Evolutionary conservation across 2,329 filamentous ascomycete genomes (phyloP), one percentile per base, ranked within the genome.

Genomic region (Ascochyta viciae-villosae): DNA sequence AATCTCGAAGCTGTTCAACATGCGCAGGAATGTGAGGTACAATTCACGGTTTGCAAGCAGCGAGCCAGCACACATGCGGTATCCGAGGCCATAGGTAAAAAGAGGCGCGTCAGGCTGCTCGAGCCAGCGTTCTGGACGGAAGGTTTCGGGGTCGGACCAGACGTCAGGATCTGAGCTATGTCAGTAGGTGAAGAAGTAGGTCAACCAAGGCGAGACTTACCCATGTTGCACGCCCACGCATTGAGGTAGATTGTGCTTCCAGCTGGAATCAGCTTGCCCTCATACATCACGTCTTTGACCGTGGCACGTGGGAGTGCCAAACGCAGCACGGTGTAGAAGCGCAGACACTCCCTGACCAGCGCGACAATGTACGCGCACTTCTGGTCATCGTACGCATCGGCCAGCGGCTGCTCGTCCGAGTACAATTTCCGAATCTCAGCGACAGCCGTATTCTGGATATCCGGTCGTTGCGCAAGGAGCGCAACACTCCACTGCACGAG

Each of bases 201-300:
- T 16, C 13, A 7, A 16, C 9, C 10, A 48, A 42, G 24, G 16
- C 22, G 23, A n/a, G 43, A 71, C 79, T 66, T 75, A 85, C 85
- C 85, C 84, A 87, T 87, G 58, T 89, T 89, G 64, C 87, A 89
- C 3, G 86, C 86, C 86, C 86, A 89, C 0, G 85, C 84, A 54
- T 89, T 89, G 24, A 89, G 74, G 69, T 88, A 89, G 33, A 88
- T 80, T 0, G 87, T 83, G 1, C 85, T 87, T 0, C 85, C 86
- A 40, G 83, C 82, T 1, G 87, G 86, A 37, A 89, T 87, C 6
- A 80, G 68, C 29, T 81, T 80, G 16, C 82, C 85, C 9, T 86
- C 73, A 54, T 88, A 88, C 0, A 76, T 74, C 3, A 89, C 77
- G 48, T 87, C 85, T 60, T 82, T 83, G 51, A 87, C 82, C 0